Evolutionary conservation across 768 basidiomycete genomes (phyloP).

Genomic region (Brasilioporus rufonigricans): DNA sequence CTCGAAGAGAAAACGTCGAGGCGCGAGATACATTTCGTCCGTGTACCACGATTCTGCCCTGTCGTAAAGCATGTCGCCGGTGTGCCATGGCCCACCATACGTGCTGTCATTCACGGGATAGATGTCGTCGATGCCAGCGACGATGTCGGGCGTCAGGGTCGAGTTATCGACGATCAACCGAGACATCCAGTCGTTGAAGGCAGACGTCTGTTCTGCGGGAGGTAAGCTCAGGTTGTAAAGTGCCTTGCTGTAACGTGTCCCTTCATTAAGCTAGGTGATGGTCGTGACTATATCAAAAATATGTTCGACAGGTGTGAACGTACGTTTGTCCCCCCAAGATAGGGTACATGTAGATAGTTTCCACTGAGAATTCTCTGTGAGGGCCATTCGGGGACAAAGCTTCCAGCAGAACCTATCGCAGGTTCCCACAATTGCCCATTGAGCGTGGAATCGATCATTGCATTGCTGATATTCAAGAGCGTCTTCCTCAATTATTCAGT

Average conservation of each 20-base stretch:
- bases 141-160: conserved; percentile 26
- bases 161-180: conserved; percentile 51
- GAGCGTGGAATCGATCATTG: conserved; percentile 43
- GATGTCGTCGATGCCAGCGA: conserved; percentile 37
- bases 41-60: conserved; percentile 57
- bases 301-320: not conserved
- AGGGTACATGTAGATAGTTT: conserved; percentile 52
- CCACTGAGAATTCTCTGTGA: conserved; percentile 45
- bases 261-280: conserved; percentile 13
- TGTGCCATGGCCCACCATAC: conserved; percentile 52
- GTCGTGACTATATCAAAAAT: not conserved
- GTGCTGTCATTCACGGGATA: conserved; percentile 50
- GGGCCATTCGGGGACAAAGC: conserved; percentile 45
- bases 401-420: conserved; percentile 48
- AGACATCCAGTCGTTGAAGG: conserved; percentile 48
- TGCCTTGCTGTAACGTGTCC: conserved; percentile 2
- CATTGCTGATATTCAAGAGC: conserved; percentile 47
- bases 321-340: conserved; percentile 57
- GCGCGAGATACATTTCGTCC: conserved; percentile 53
- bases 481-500: conserved; percentile 31
- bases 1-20: conserved; percentile 49
- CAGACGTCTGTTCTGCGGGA: conserved; percentile 38
- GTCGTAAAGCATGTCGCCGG: conserved; percentile 59
- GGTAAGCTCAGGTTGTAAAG: conserved; percentile 40
- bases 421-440: conserved; percentile 60